These are phyloP conservation scores for Citrullus amarus DNA, from an alignment of 306 rosid genomes.

Conservation along the genomic window DNA sequence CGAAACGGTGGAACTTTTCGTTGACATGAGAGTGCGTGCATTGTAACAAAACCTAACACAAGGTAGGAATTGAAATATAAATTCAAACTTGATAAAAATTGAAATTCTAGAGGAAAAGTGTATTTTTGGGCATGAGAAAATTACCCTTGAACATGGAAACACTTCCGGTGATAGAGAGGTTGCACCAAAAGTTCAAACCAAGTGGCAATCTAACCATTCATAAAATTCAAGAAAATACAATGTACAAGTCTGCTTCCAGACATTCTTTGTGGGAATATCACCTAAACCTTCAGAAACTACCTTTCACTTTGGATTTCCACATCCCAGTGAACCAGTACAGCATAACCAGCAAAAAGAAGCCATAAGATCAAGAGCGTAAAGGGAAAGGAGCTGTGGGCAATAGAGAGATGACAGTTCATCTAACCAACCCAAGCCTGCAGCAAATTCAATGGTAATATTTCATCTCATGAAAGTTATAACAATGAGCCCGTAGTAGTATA, in stretches of 20 bases:
- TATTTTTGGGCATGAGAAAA: not conserved
- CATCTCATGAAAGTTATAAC: conserved; percentile 9
- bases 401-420: not conserved
- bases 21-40: too few species aligned
- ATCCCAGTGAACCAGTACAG: not conserved
- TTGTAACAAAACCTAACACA: too few species aligned
- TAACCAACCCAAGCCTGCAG: conserved; percentile 12
- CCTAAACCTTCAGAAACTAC: not conserved
- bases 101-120: not conserved
- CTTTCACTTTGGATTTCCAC: not conserved
- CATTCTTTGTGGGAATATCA: not conserved
- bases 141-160: not conserved
- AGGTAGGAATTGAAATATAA: too few species aligned
- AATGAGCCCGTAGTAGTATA: conserved; percentile 10
- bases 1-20: too few species aligned
- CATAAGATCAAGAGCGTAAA: not conserved
- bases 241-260: not conserved
- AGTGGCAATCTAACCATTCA: not conserved
- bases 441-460: conserved; percentile 10
- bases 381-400: not conserved
- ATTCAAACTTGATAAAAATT: not conserved
- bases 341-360: not conserved
- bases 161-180: not conserved
- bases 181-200: not conserved
- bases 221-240: not conserved